phyloP scores from a whole-genome alignment of 2,329 filamentous ascomycete species.

The Xylariomycetidae sp. region DNA sequence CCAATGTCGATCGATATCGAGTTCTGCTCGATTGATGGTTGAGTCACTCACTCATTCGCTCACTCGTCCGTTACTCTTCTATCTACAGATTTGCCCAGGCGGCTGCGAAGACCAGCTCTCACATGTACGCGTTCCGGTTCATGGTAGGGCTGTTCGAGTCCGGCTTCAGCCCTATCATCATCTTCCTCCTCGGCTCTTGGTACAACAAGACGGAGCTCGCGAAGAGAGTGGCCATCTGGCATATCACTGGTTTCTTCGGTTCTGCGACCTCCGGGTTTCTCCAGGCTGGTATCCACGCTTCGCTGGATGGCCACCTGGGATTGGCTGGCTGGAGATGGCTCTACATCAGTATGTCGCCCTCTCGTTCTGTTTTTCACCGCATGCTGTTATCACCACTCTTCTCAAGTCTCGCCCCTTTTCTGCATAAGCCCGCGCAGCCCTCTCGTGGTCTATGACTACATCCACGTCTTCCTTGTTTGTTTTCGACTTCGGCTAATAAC shows the following conservation, averaged over 20 bases:
- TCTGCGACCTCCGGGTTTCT: slow-evolving; percentile 24
- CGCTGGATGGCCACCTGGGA: slow-evolving; percentile 23
- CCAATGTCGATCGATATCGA: too few relatives aligned
- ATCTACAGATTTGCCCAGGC: slow-evolving; percentile 26
- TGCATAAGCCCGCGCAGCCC: too few relatives aligned
- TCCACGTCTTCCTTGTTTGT: too few relatives aligned
- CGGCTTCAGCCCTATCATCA: slow-evolving; percentile 23
- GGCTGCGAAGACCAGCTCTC: slow-evolving; percentile 12
- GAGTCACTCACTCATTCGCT: too few relatives aligned
- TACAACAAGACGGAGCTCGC: slow-evolving; percentile 25
- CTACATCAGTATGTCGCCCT: slow-evolving; percentile 23
- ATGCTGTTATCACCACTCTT: too few relatives aligned
- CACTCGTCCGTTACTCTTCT: slow-evolving; percentile 1
- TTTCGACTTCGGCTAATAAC: background rate
- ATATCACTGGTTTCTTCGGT: slow-evolving; percentile 22
- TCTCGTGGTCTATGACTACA: too few relatives aligned
- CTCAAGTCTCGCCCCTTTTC: too few relatives aligned
- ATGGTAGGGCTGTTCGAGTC: slow-evolving; percentile 28
- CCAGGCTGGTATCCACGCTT: slow-evolving; percentile 24
- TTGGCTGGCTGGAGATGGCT: slow-evolving; percentile 30
- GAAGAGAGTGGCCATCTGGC: slow-evolving; percentile 23
- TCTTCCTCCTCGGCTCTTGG: slow-evolving; percentile 27
- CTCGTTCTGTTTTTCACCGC: too few relatives aligned
- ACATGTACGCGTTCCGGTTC: slow-evolving; percentile 29
- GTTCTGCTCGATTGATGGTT: too few relatives aligned